phyloP scores from a whole-genome alignment of 495 filamentous ascomycete genomes.

The Tuber umbilicatum region DNA sequence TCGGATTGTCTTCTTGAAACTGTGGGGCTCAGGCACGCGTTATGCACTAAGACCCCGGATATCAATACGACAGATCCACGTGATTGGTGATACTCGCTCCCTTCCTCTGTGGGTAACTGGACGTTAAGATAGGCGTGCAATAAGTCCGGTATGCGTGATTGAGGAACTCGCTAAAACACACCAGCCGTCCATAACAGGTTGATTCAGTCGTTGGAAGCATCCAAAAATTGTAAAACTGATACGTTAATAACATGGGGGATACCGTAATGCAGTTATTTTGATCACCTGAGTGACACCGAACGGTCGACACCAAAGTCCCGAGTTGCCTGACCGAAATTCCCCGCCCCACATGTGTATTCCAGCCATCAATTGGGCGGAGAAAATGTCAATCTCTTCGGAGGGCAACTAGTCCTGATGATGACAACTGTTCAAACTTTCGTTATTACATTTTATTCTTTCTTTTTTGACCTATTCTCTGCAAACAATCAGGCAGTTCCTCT shows the following conservation, averaged over 20 bases:
- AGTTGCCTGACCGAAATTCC: background rate
- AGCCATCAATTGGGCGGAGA: background rate
- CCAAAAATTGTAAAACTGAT: slow-evolving; percentile 1
- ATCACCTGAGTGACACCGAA: slow-evolving; percentile 5
- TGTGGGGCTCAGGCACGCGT: slow-evolving; percentile 2
- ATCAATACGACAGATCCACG: slow-evolving; percentile 7
- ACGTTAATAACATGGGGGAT: background rate
- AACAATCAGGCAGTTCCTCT: background rate
- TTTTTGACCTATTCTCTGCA: slow-evolving; percentile 1
- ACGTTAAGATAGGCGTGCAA: slow-evolving; percentile 4
- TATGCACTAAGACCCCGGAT: slow-evolving; percentile 10
- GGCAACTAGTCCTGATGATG: background rate
- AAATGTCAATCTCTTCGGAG: slow-evolving; percentile 3
- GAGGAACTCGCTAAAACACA: slow-evolving; percentile 3
- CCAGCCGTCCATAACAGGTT: background rate
- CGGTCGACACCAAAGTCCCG: slow-evolving; percentile 3
- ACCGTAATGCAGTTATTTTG: background rate
- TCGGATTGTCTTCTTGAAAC: slow-evolving; percentile 1
- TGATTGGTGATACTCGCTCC: background rate
- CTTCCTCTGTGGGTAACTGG: background rate
- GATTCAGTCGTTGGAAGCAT: background rate
- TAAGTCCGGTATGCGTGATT: slow-evolving; percentile 1
- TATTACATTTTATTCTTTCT: slow-evolving; percentile 7
- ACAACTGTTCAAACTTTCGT: background rate
- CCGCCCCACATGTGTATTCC: slow-evolving; percentile 4